Percentiles rank a stretch among this genome's conserved stretches.
Conservation (phyloP, 2,329 filamentous ascomycete species). For the Claviceps purpurea region DNA sequence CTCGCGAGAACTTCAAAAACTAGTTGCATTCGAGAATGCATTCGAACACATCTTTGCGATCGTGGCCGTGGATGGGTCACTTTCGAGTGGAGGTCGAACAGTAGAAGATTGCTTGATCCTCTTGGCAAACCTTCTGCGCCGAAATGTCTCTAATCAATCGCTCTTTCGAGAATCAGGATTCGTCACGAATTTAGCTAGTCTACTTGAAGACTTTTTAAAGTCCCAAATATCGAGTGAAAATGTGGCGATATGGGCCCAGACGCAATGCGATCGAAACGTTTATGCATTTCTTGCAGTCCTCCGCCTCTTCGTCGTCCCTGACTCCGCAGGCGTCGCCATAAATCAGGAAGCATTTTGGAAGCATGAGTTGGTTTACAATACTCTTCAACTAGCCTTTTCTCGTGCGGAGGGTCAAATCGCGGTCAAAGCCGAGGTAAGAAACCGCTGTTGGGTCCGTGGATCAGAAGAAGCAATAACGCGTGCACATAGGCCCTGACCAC, state of each 20-base stretch:
- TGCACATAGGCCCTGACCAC: conserved; percentile 56
- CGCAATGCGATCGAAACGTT: conserved; percentile 75
- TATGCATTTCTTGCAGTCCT: conserved; percentile 82
- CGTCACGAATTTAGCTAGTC: conserved; percentile 54
- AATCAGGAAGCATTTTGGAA: conserved; percentile 84
- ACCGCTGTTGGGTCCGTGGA: conserved; percentile 4
- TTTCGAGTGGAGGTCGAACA: conserved; percentile 69
- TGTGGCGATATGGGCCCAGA: conserved; percentile 60
- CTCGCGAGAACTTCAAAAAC: conserved; percentile 80
- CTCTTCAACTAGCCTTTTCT: conserved; percentile 73
- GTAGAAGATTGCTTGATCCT: conserved; percentile 91
- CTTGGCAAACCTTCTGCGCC: conserved; percentile 72
- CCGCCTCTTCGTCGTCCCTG: conserved; percentile 68
- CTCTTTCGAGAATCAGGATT: conserved; percentile 86
- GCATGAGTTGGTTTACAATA: conserved; percentile 63
- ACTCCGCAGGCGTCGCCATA: conserved; percentile 64
- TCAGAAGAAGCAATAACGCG: conserved; percentile 3
- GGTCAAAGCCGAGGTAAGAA: conserved; percentile 64
- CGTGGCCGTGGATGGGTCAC: conserved; percentile 66
- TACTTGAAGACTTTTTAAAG: conserved; percentile 49
- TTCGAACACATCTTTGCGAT: conserved; percentile 79
- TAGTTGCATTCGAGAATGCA: conserved; percentile 89
- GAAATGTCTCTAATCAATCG: conserved; percentile 86
- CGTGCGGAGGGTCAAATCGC: conserved; percentile 50
- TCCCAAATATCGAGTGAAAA: conserved; percentile 39